phyloP scores from a whole-genome alignment of 2,329 filamentous ascomycete genomes.

The Colletotrichum sp. region DNA sequence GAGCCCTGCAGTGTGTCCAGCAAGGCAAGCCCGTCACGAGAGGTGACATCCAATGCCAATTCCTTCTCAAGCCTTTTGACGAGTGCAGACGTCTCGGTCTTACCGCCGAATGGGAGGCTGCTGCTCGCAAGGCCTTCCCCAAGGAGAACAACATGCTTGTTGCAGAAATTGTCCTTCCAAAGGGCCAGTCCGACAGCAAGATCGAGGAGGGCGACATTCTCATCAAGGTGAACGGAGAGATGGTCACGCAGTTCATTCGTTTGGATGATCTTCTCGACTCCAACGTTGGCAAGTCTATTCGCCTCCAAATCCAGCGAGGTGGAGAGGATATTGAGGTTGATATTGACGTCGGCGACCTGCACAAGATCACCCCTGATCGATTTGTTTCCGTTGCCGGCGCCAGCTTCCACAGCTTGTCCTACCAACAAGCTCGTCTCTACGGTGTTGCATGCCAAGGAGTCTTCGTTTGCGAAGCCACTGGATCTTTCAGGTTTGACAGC shows the following conservation, averaged over 20 bases:
- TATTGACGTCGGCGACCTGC: constrained; percentile 85
- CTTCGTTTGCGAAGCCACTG: constrained; percentile 92
- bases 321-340: constrained; percentile 87
- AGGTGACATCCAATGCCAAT: constrained; percentile 98
- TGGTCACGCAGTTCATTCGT: constrained; percentile 90
- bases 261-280: constrained; percentile 92
- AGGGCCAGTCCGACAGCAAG: constrained; percentile 85
- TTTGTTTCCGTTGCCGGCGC: constrained; percentile 94
- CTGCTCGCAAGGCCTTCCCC: constrained; percentile 82
- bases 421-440: constrained; percentile 96
- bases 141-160: constrained; percentile 97
- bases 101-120: constrained; percentile 83
- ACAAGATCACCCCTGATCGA: constrained; percentile 92
- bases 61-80: constrained; percentile 95
- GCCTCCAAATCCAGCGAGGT: constrained; percentile 84
- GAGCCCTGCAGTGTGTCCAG: constrained; percentile 86
- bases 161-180: constrained; percentile 90
- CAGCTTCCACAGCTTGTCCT: constrained; percentile 95
- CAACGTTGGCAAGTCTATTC: constrained; percentile 79
- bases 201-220: constrained; percentile 94
- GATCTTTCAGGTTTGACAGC: constrained; percentile 93
- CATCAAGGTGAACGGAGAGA: constrained; percentile 89
- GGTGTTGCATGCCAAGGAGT: constrained; percentile 92
- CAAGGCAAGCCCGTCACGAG: constrained; percentile 77
- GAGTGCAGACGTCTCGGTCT: constrained; percentile 91